Evolutionary conservation across 2,329 filamentous ascomycete species (phyloP).

Genomic region (Fonsecaea monophora): DNA sequence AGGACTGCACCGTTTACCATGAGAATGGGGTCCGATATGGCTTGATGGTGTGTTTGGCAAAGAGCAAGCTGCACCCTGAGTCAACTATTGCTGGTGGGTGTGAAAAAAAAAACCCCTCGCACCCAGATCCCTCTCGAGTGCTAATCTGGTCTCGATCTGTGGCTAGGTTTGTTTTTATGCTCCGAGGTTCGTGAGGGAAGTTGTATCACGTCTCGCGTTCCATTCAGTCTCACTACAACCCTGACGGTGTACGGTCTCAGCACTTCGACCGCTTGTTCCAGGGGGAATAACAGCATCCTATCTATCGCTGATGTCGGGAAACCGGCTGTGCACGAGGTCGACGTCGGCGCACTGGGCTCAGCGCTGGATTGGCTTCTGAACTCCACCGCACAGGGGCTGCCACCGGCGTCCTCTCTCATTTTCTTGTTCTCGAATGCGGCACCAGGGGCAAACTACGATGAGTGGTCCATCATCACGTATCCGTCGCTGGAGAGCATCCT

Average conservation of each 20-base stretch:
- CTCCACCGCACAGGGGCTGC: background rate
- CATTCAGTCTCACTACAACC: background rate
- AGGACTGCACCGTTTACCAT: conserved; percentile 7
- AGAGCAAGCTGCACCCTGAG: background rate
- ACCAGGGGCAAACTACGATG: background rate
- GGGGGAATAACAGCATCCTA: conserved; percentile 13
- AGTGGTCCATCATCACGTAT: background rate
- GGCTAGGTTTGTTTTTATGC: too few species aligned
- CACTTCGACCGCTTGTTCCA: background rate
- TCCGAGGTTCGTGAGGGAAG: too few species aligned
- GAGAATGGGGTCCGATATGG: background rate
- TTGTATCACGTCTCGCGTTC: background rate
- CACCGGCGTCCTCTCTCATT: background rate
- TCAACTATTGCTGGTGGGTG: background rate
- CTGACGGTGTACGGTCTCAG: conserved; percentile 1
- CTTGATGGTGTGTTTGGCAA: conserved; percentile 3
- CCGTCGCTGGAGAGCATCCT: conserved; percentile 5
- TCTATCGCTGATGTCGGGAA: background rate
- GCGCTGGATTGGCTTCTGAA: conserved; percentile 9
- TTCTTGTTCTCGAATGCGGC: conserved; percentile 1
- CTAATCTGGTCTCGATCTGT: too few species aligned
- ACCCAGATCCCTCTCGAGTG: too few species aligned
- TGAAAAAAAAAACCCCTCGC: too few species aligned
- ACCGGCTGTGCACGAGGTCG: background rate
- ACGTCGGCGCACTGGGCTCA: background rate